Evolutionary conservation across 1,139 yeast genomes (phyloP).

Genomic region (Geotrichum restrictum): DNA sequence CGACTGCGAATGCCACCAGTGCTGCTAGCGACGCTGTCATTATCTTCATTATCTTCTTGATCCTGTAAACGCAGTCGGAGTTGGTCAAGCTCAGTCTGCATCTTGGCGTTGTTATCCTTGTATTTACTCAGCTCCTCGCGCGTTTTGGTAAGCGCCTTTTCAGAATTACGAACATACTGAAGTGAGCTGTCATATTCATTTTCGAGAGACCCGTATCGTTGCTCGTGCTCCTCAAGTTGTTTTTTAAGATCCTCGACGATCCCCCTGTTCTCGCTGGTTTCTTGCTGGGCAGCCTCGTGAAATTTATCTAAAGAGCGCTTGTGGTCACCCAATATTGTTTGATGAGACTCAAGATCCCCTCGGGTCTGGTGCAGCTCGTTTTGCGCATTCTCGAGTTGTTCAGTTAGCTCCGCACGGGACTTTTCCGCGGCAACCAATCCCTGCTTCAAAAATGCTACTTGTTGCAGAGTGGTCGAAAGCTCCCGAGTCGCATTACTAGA

Average conservation of each 20-base stretch:
- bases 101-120: slow-evolving; percentile 52
- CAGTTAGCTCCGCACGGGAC: slow-evolving; percentile 17
- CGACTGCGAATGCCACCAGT: slow-evolving; percentile 19
- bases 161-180: slow-evolving; percentile 68
- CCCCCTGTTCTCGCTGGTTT: slow-evolving; percentile 12
- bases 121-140: slow-evolving; percentile 66
- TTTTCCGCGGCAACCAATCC: slow-evolving; percentile 24
- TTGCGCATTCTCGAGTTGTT: slow-evolving; percentile 5
- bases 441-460: slow-evolving; percentile 30
- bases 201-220: slow-evolving; percentile 37
- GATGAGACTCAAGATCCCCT: slow-evolving; percentile 9
- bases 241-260: slow-evolving; percentile 17
- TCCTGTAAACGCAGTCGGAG: slow-evolving; percentile 18
- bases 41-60: slow-evolving; percentile 16
- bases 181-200: slow-evolving; percentile 66
- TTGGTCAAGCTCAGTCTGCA: slow-evolving; percentile 63
- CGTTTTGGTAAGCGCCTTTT: slow-evolving; percentile 67
- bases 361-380: not conserved
- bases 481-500: slow-evolving; percentile 33
- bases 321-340: slow-evolving; percentile 4
- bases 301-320: slow-evolving; percentile 14
- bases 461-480: slow-evolving; percentile 28
- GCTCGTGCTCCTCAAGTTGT: slow-evolving; percentile 14
- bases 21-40: slow-evolving; percentile 13
- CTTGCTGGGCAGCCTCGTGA: slow-evolving; percentile 18